Percentiles rank a stretch among this genome's conserved stretches.
phyloP scores from a whole-genome alignment of 2,329 filamentous ascomycete genomes.

The Curvularia hawaiiensis region DNA sequence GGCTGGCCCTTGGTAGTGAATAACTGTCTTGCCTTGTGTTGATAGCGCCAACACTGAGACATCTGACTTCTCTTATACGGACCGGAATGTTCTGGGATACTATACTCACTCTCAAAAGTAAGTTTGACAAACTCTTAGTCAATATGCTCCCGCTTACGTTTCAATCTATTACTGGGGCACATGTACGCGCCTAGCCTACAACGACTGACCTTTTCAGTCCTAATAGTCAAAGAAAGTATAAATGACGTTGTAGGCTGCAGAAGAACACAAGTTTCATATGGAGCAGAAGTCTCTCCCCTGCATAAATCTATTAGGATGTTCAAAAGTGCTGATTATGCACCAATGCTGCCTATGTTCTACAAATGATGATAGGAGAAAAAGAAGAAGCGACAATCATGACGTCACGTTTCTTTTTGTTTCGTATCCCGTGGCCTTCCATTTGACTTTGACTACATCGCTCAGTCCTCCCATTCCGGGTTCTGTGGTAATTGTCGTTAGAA shows the following conservation, averaged over 20 bases:
- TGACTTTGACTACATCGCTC: constrained; percentile 13
- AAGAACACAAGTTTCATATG: neutral
- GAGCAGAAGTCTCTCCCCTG: constrained; percentile 4
- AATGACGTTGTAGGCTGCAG: neutral
- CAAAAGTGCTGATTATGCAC: constrained; percentile 17
- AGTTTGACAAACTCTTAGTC: neutral
- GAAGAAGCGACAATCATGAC: neutral
- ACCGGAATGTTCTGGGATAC: neutral
- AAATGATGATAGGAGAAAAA: neutral
- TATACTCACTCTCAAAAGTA: neutral
- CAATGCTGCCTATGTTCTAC: constrained; percentile 16
- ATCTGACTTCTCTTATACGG: neutral
- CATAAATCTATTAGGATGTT: constrained; percentile 39
- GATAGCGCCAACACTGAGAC: neutral
- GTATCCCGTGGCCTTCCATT: neutral
- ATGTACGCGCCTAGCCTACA: constrained; percentile 40
- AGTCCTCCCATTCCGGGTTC: constrained; percentile 55
- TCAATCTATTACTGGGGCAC: constrained; percentile 21
- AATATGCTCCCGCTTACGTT: neutral
- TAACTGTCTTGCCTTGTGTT: neutral
- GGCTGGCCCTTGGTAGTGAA: neutral
- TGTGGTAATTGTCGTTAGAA: constrained; percentile 28
- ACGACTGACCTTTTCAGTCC: neutral
- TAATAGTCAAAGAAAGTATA: neutral
- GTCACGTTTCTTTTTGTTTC: constrained; percentile 8